Evolutionary conservation across 306 rosid genomes (phyloP), one percentile per base, ranked within the genome.

Genomic region (Rosa persica): DNA sequence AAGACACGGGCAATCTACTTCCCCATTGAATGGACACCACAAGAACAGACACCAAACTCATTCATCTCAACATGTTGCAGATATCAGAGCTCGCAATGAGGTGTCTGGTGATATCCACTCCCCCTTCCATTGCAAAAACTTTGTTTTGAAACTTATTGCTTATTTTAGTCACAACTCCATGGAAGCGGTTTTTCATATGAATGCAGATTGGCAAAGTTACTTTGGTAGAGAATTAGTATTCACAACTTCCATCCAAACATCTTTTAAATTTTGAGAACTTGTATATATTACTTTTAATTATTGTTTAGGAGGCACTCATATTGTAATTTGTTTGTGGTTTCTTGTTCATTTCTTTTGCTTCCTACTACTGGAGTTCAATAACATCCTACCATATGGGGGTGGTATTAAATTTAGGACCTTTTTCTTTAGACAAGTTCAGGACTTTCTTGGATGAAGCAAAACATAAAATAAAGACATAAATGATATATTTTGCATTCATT

Each of bases 101-200:
- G 98, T 92, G 93, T 88, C 90, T 75, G 97, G 98, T 92, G 98
- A 94, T 89, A 88, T 90, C 89, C 89, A 84, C 85, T 83, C 84
- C 74, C 64, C 36, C 49, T 76, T 44, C 19, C 34, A 22, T 65
- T 65, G 44, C 58, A 2, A 7, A 77, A 43, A 23, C 30, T 64
- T 65, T 54, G 60, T 20, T 54, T 20, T 54, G 60, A 2, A 54
- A 22, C 25, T 20, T 6, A 30, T 30, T n/a, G 61, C 39, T 39
- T 73, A 13, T 74, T 58, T 43, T 34, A 25, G 22, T 54, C 52
- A 71, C 25, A 19, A 76, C 19, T 20, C 12, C 4, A 20, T 36
- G 38, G 11, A 43, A 52, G 30, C 8, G 43, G 67, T 12, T 51
- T 77, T 67, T 67, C 40, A 40, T 34, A 20, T 20, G 12, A 42